These are phyloP conservation scores for Elaeis guineensis DNA, from an alignment of 176 grass and related monocot genomes.

Conservation along the genomic window DNA sequence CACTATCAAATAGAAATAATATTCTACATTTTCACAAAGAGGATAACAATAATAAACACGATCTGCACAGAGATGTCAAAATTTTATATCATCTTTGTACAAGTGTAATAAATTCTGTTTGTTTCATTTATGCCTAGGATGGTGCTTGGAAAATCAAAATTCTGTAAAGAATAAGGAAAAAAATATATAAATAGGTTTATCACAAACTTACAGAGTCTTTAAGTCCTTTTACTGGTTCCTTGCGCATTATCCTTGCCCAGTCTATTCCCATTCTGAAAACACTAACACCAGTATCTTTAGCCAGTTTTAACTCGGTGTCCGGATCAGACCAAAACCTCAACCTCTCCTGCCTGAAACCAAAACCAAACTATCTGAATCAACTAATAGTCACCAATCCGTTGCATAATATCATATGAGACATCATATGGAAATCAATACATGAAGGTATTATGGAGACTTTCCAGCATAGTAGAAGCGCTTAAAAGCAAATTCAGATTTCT, in stretches of 20 bases:
- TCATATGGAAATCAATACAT: not conserved
- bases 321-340: slow-evolving; percentile 98
- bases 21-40: too few relatives aligned
- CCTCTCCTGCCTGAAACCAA: slow-evolving; percentile 57
- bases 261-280: slow-evolving; percentile 92
- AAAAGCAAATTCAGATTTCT: too few relatives aligned
- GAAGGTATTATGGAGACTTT: too few relatives aligned
- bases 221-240: slow-evolving; percentile 42
- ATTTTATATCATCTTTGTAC: too few relatives aligned
- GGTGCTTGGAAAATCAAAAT: too few relatives aligned
- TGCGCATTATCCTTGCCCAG: slow-evolving; percentile 86
- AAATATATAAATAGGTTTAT: not conserved
- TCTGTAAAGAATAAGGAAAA: not conserved
- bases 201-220: slow-evolving; percentile 52
- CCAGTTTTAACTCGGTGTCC: slow-evolving; percentile 82
- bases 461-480: too few relatives aligned
- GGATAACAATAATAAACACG: too few relatives aligned
- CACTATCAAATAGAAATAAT: too few relatives aligned
- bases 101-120: too few relatives aligned
- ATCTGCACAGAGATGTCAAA: not conserved
- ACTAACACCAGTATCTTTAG: slow-evolving; percentile 61
- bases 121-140: too few relatives aligned
- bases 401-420: too few relatives aligned
- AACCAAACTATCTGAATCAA: not conserved
- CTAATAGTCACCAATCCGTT: too few relatives aligned